A percentile compares a stretch with the other conserved stretches of the same genome.
These are phyloP conservation scores for Beauveria caledonica DNA, from an alignment of 2,329 filamentous ascomycete species.

Conservation along the genomic window DNA sequence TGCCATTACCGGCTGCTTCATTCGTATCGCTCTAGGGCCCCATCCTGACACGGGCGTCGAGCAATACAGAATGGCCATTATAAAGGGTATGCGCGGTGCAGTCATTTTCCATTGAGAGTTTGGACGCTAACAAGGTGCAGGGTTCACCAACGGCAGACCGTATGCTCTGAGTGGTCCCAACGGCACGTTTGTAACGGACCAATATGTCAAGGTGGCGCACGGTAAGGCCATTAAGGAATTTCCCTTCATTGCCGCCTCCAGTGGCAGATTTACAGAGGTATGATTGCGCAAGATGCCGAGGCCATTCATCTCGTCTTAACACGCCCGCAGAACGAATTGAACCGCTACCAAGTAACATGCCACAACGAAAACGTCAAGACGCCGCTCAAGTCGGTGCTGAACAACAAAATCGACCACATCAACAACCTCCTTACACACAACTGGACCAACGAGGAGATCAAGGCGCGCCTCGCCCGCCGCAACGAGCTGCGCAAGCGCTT, in stretches of 20 bases:
- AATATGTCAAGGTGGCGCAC: constrained; percentile 74
- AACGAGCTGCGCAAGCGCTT: constrained; percentile 59
- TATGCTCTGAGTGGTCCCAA: constrained; percentile 78
- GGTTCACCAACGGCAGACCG: constrained; percentile 67
- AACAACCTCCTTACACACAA: constrained; percentile 68
- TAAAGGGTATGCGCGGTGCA: constrained; percentile 57
- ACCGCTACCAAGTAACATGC: constrained; percentile 70
- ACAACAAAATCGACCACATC: constrained; percentile 71
- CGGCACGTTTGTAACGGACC: constrained; percentile 72
- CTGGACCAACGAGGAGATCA: constrained; percentile 78
- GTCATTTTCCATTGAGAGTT: neutral
- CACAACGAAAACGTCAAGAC: constrained; percentile 62
- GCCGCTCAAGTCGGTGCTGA: constrained; percentile 63
- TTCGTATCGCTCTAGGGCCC: constrained; percentile 73
- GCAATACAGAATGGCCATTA: constrained; percentile 79
- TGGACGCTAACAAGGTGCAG: constrained; percentile 37
- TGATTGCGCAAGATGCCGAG: constrained; percentile 17
- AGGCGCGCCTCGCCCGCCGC: constrained; percentile 66
- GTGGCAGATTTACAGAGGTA: constrained; percentile 76
- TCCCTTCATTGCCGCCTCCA: constrained; percentile 86
- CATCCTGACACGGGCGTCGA: constrained; percentile 64
- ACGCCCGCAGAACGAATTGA: constrained; percentile 58
- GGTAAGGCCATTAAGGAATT: constrained; percentile 79
- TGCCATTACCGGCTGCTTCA: constrained; percentile 74
- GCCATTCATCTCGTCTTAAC: constrained; percentile 19